Evolutionary conservation across 768 basidiomycete genomes (phyloP).

Genomic region (Russula lepida): DNA sequence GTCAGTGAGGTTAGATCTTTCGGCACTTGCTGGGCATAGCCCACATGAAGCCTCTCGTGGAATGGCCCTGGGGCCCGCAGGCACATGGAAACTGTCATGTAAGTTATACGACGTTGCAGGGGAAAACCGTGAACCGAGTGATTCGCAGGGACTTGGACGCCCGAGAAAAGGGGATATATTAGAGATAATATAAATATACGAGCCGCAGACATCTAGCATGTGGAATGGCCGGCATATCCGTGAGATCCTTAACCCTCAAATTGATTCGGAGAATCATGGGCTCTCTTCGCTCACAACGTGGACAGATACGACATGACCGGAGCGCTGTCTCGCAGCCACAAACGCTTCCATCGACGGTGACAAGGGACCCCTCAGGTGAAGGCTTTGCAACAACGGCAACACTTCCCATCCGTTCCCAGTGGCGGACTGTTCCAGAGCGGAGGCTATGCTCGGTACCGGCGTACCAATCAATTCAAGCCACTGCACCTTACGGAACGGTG

Average conservation of each 20-base stretch:
- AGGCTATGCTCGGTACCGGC: background rate
- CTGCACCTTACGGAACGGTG: constrained; percentile 1
- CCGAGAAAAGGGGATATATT: background rate
- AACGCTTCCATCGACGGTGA: background rate
- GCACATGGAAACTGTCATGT: background rate
- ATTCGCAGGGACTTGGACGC: background rate
- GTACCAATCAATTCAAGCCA: background rate
- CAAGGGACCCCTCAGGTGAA: background rate
- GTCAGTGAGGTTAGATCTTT: too few species aligned
- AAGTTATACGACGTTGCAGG: background rate
- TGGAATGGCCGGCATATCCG: background rate
- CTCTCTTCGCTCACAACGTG: background rate
- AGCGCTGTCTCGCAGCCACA: background rate
- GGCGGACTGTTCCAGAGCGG: background rate
- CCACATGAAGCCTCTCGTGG: too few species aligned
- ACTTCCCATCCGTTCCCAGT: background rate
- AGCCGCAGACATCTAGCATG: background rate
- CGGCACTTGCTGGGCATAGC: too few species aligned
- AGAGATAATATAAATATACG: background rate
- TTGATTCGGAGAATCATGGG: background rate
- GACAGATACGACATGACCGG: background rate
- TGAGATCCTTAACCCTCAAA: background rate
- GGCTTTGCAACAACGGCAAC: background rate
- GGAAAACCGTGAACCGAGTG: background rate
- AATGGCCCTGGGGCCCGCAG: too few species aligned